Conservation (phyloP, 1,284 basidiomycete genomes). For the Trichosporon faecale region DNA sequence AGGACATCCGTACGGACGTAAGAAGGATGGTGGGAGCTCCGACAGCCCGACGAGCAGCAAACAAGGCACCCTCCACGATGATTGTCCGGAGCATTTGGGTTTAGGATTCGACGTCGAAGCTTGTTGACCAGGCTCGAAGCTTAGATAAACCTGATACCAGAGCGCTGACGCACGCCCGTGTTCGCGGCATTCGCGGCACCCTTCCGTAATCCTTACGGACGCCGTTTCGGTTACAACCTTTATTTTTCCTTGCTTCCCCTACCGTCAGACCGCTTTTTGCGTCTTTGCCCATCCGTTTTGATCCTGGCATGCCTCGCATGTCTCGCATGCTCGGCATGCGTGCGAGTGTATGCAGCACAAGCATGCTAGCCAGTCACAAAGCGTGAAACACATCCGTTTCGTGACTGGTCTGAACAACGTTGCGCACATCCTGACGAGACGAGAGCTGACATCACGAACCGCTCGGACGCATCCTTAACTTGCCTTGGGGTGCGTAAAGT, state of each 20-base stretch:
- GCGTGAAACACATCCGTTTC: neutral
- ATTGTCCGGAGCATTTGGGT: neutral
- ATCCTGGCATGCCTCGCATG: neutral
- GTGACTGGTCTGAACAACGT: neutral
- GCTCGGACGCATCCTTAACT: neutral
- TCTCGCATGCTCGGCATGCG: too few relatives aligned
- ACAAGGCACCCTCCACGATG: neutral
- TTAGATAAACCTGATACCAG: conserved; percentile 1
- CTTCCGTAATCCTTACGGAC: neutral
- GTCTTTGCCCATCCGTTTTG: neutral
- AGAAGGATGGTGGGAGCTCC: neutral
- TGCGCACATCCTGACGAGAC: neutral
- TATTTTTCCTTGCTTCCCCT: neutral
- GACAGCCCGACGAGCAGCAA: too few relatives aligned
- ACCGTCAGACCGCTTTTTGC: neutral
- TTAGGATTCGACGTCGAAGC: neutral
- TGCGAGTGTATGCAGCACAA: neutral
- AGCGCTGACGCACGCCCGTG: neutral
- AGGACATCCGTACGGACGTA: neutral
- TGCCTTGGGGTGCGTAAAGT: neutral
- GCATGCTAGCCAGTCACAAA: neutral
- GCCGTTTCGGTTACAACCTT: conserved; percentile 5
- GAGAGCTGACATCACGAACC: neutral
- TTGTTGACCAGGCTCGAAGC: neutral
- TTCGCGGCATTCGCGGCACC: neutral